A percentile compares a stretch with the other conserved stretches of the same genome.
Conservation (phyloP, 371 early-diverging fungal genomes). For the Rhizopus sp. region DNA sequence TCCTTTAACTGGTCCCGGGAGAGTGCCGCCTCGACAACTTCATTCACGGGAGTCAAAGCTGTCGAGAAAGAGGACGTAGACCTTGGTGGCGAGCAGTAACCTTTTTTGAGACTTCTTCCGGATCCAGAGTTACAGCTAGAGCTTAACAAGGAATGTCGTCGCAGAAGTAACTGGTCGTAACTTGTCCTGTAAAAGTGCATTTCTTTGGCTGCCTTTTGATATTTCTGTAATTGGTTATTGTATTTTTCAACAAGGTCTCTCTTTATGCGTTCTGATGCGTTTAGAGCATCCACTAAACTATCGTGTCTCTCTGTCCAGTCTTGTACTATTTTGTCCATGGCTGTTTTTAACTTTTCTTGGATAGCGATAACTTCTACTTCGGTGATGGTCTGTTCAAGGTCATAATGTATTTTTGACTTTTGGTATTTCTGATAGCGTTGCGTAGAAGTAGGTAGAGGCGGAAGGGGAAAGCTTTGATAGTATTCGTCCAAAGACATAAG, state of each 20-base stretch:
- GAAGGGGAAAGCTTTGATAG: conserved; percentile 17
- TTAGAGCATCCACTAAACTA: conserved; percentile 10
- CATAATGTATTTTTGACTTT: conserved; percentile 1
- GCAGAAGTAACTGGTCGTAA: conserved; percentile 10
- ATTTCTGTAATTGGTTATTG: conserved; percentile 9
- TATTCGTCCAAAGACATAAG: conserved; percentile 3
- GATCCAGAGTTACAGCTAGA: not conserved
- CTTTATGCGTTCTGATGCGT: conserved; percentile 12
- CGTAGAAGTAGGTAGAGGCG: conserved; percentile 10
- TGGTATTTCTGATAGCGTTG: conserved; percentile 7
- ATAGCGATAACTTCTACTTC: conserved; percentile 15
- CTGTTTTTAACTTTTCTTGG: conserved; percentile 8
- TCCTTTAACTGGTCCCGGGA: no score
- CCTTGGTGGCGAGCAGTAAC: no score
- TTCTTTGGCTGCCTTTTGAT: conserved; percentile 13
- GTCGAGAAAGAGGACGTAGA: no score
- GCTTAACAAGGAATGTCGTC: conserved; percentile 3
- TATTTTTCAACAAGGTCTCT: conserved; percentile 2
- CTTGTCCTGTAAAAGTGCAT: conserved; percentile 14
- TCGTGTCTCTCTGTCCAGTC: conserved; percentile 23
- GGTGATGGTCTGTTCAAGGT: conserved; percentile 1
- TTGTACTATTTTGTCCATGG: conserved; percentile 10
- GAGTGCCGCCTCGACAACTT: no score
- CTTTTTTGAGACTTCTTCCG: not conserved
- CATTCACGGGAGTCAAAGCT: no score